Percentiles rank a stretch among this genome's conserved stretches.
Evolutionary conservation across 176 grass and related monocot species (phyloP).

Genomic region (Chloris gayana): DNA sequence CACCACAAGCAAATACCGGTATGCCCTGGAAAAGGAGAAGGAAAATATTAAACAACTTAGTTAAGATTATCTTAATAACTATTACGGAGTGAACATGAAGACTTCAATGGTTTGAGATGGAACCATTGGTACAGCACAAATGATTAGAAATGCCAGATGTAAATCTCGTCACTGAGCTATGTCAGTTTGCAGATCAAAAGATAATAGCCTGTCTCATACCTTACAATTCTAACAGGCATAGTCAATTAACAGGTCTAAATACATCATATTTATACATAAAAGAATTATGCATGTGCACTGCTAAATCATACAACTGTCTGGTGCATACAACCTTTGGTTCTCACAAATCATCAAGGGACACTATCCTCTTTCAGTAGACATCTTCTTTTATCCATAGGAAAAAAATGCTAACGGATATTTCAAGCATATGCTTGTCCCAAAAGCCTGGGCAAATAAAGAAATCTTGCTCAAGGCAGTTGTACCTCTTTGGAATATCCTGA

Average conservation of each 20-base stretch:
- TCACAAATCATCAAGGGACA: slow-evolving; percentile 13
- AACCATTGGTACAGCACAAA: background rate
- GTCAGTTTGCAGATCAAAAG: slow-evolving; percentile 12
- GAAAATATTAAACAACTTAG: slow-evolving; percentile 29
- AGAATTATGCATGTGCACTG: background rate
- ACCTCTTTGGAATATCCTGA: slow-evolving; percentile 78
- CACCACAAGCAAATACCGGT: slow-evolving; percentile 83
- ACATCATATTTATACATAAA: slow-evolving; percentile 9
- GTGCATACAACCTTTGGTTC: background rate
- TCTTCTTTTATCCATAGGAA: slow-evolving; percentile 10
- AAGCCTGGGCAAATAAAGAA: slow-evolving; percentile 18
- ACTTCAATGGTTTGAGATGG: background rate
- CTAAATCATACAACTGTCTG: background rate
- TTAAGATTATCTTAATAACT: background rate
- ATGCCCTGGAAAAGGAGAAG: slow-evolving; percentile 62
- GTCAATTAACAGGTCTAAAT: background rate
- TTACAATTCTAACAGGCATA: background rate
- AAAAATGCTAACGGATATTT: slow-evolving; percentile 13
- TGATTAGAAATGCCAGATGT: background rate
- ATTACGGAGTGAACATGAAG: background rate
- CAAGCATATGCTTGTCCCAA: background rate
- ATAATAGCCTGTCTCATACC: background rate
- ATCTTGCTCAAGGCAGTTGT: slow-evolving; percentile 25
- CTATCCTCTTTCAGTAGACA: background rate
- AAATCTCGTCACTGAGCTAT: background rate